Percentiles rank a stretch among this genome's conserved stretches.
Evolutionary conservation across 164 flowering plant genomes (phyloP).

Genomic region (Berberis vulgaris): DNA sequence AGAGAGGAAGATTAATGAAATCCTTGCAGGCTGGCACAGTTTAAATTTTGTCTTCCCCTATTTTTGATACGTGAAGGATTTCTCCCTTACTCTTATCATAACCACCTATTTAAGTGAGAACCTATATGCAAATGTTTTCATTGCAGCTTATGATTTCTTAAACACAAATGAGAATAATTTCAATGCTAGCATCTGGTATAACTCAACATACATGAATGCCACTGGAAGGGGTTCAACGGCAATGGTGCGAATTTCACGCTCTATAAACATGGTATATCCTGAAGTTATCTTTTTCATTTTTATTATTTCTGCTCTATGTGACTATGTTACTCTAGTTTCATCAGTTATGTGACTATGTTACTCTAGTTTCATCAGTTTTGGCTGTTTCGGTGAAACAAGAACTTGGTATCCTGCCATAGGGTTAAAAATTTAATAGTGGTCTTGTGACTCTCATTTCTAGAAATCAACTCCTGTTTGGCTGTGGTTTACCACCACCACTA

Average conservation of each 20-base stretch:
- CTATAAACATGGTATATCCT: constrained; percentile 71
- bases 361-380: background rate
- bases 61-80: background rate
- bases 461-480: too few species aligned
- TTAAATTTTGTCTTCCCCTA: background rate
- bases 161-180: constrained; percentile 51
- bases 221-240: constrained; percentile 25
- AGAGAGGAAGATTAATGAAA: constrained; percentile 56
- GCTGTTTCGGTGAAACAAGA: background rate
- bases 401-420: too few species aligned
- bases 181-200: constrained; percentile 85
- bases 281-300: background rate
- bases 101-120: background rate
- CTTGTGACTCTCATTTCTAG: too few species aligned
- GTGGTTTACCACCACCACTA: too few species aligned
- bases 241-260: constrained; percentile 60
- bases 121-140: background rate
- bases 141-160: constrained; percentile 82
- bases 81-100: background rate
- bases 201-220: constrained; percentile 61
- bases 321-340: background rate
- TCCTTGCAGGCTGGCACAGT: constrained; percentile 55
- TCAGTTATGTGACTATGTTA: background rate
- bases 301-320: background rate
- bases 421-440: too few species aligned